A percentile compares a stretch with the other conserved stretches of the same genome.
These are phyloP conservation scores for Takashimella koratensis DNA, from an alignment of 1,284 basidiomycete genomes.

Conservation along the genomic window DNA sequence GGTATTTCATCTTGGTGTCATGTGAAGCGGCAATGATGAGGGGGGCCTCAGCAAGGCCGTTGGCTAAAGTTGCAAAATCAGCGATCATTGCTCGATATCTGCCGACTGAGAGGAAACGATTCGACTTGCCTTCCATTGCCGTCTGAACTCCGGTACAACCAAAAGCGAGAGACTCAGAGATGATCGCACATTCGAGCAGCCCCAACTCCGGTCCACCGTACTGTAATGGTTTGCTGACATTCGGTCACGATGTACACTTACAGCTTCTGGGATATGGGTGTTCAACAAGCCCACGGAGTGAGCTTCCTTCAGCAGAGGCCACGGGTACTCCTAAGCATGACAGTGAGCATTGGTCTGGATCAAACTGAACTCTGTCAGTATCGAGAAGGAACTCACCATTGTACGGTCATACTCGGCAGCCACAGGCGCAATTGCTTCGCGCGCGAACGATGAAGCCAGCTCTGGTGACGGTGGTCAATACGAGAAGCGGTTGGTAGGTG, in stretches of 20 bases:
- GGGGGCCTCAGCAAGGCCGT: conserved; percentile 56
- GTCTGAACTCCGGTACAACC: conserved; percentile 58
- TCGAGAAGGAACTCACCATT: conserved; percentile 39
- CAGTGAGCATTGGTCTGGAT: background rate
- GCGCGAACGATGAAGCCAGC: conserved; percentile 52
- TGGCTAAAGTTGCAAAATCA: conserved; percentile 27
- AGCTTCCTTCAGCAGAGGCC: conserved; percentile 55
- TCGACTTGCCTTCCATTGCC: conserved; percentile 44
- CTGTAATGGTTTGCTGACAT: conserved; percentile 20
- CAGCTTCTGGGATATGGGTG: conserved; percentile 51
- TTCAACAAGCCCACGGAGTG: conserved; percentile 52
- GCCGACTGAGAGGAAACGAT: too few relatives aligned
- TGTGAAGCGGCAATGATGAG: conserved; percentile 54
- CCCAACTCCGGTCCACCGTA: conserved; percentile 55
- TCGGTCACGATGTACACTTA: conserved; percentile 16
- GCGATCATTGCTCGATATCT: too few relatives aligned
- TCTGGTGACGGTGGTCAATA: too few relatives aligned
- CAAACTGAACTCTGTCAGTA: background rate
- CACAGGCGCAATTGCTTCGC: conserved; percentile 53
- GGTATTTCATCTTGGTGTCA: conserved; percentile 54
- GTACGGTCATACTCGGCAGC: conserved; percentile 52
- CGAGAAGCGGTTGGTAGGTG: background rate
- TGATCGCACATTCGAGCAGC: conserved; percentile 53
- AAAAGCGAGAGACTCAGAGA: conserved; percentile 53
- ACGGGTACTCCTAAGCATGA: conserved; percentile 51